Conservation (phyloP, 2,329 filamentous ascomycete species). For the Berkeleyomyces rouxiae region DNA sequence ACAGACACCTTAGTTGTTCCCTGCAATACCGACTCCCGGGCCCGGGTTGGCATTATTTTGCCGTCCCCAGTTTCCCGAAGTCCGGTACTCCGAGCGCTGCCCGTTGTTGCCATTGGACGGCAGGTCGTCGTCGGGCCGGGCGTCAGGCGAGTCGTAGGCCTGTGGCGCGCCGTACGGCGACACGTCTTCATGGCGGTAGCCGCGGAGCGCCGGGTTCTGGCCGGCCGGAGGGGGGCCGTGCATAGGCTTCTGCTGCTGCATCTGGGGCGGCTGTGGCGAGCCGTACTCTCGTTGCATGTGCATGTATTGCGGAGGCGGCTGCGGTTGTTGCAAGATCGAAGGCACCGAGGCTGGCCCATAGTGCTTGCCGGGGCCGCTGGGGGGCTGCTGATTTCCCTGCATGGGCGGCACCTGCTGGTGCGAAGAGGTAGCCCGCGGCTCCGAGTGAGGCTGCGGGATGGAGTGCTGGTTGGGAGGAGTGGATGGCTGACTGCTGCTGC, state of each 20-base stretch:
- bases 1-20: slow-evolving; percentile 21
- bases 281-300: slow-evolving; percentile 9
- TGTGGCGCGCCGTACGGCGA: slow-evolving; percentile 21
- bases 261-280: slow-evolving; percentile 3
- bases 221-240: neutral
- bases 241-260: slow-evolving; percentile 1
- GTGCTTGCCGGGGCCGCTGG: slow-evolving; percentile 1
- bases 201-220: slow-evolving; percentile 4
- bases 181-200: slow-evolving; percentile 9
- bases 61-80: slow-evolving; percentile 34
- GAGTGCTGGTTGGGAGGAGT: slow-evolving; percentile 13
- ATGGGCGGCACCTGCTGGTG: slow-evolving; percentile 10
- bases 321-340: slow-evolving; percentile 12
- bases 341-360: slow-evolving; percentile 7
- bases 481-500: slow-evolving; percentile 13
- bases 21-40: slow-evolving; percentile 33
- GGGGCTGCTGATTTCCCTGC: slow-evolving; percentile 3
- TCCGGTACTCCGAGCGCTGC: slow-evolving; percentile 28
- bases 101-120: slow-evolving; percentile 27
- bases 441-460: slow-evolving; percentile 10
- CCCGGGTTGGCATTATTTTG: slow-evolving; percentile 18
- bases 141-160: slow-evolving; percentile 24
- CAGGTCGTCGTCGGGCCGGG: slow-evolving; percentile 27
- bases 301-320: slow-evolving; percentile 9
- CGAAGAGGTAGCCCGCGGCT: slow-evolving; percentile 5